Evolutionary conservation across 805 yeast genomes (phyloP), one percentile per base, ranked within the genome.

Genomic region (Saccharomycopsis microspora): DNA sequence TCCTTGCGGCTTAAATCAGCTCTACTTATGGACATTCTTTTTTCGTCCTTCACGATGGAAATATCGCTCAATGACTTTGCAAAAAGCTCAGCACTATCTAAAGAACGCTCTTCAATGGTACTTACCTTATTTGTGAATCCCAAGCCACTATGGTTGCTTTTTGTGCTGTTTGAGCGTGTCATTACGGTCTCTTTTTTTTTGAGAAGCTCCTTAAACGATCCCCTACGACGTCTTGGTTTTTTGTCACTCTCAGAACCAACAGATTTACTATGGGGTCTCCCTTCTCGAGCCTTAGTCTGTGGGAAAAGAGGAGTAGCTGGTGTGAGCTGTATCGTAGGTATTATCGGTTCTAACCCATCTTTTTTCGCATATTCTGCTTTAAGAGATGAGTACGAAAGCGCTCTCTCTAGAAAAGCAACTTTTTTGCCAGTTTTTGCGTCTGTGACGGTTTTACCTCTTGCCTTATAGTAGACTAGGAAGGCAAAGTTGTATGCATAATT

Each of bases 371-470:
- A 8, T 30, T 31, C 19, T 11, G 7, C 31, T 19, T 35, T 36
- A 4, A 39, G 19, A 3, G 37, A 32, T 29, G 48, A 45, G 29
- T 35, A 11, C n/a, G 48, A 45, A 7, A 42, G 29, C 3, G 52
- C 48, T 42, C 45, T 40, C 19, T 49, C 49, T 2, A 43, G 44
- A 49, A 49, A 49, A 5, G 49, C 42, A 5, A 49, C 52, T 29
- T 31, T 45, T 19, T 49, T 49, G 4, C n/a, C 32, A 28, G 42
- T 28, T 28, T 43, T 47, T n/a, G 5, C 28, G 11, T 31, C 27
- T n/a, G 34, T 29, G 6, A 27, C 8, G 19, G 19, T 10, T 41
- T 29, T 39, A 5, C 34, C 33, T 5, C 29, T 32, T n/a, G 30
- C 31, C 19, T 42, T 51, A 29, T 48, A 48, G 39, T 40, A 31